Conservation (phyloP, 2,329 filamentous ascomycete species). For the Phialophora verrucosa region DNA sequence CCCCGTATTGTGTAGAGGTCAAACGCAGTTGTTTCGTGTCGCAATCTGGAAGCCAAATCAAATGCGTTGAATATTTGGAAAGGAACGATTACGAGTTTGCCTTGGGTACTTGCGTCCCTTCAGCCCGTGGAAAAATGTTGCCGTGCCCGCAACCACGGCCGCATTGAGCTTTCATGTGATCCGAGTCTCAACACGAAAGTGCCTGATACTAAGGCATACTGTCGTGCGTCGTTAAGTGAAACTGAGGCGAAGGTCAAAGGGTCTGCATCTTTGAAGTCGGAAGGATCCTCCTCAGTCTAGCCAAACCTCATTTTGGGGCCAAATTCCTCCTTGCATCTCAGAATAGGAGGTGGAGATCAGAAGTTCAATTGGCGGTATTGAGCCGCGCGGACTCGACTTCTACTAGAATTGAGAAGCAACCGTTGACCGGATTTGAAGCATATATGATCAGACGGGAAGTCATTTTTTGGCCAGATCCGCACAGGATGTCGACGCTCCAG, state of each 20-base stretch:
- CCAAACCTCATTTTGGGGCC: constrained; percentile 18
- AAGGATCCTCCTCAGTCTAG: constrained; percentile 8
- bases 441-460: background rate
- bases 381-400: background rate
- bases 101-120: background rate
- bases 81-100: background rate
- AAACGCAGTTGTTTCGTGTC: background rate
- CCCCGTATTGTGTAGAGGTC: too few relatives aligned
- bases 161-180: background rate
- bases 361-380: background rate
- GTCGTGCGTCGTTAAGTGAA: background rate
- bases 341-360: constrained; percentile 16
- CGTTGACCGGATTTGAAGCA: background rate
- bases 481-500: background rate
- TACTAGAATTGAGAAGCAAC: background rate
- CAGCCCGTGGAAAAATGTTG: background rate
- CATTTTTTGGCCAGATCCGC: background rate
- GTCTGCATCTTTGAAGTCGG: constrained; percentile 1
- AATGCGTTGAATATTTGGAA: background rate
- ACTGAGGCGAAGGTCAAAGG: background rate
- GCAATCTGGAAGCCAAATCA: background rate
- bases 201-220: background rate
- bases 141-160: background rate
- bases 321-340: constrained; percentile 1
- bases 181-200: background rate